Conservation (phyloP, 108 stramenopile species). For the Mediolabrus comicus region DNA sequence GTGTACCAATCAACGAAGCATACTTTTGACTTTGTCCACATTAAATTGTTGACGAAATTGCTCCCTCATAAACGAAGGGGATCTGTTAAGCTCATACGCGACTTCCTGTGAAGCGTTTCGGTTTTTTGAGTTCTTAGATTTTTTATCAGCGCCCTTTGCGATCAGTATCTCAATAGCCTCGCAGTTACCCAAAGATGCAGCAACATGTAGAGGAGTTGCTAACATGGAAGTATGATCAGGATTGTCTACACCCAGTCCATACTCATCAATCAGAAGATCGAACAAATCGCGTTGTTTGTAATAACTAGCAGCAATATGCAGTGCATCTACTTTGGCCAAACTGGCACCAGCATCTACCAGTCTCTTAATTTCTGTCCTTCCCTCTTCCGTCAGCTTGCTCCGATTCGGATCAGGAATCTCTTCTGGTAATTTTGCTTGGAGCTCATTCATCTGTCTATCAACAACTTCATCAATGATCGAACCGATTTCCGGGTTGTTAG, state of each 20-base stretch:
- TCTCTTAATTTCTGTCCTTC: conserved; percentile 12
- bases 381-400: conserved; percentile 20
- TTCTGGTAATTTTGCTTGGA: neutral
- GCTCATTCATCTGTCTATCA: too few relatives aligned
- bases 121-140: neutral
- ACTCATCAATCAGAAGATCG: conserved; percentile 18
- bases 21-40: neutral
- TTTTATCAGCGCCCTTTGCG: conserved; percentile 26
- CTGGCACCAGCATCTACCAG: conserved; percentile 7
- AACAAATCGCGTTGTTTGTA: conserved; percentile 16
- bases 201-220: neutral
- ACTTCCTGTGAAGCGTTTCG: conserved; percentile 9
- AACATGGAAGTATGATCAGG: neutral
- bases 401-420: neutral
- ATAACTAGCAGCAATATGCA: conserved; percentile 4
- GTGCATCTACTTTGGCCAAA: conserved; percentile 7
- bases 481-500: too few relatives aligned
- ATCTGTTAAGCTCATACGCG: neutral
- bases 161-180: conserved; percentile 19
- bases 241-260: conserved; percentile 2
- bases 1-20: neutral
- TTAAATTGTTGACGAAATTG: neutral
- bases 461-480: too few relatives aligned
- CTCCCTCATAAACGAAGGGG: neutral
- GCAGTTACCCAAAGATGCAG: neutral